Base-by-base conservation (phyloP, 2,329 filamentous ascomycete genomes). In the Diplodia seriata region DNA sequence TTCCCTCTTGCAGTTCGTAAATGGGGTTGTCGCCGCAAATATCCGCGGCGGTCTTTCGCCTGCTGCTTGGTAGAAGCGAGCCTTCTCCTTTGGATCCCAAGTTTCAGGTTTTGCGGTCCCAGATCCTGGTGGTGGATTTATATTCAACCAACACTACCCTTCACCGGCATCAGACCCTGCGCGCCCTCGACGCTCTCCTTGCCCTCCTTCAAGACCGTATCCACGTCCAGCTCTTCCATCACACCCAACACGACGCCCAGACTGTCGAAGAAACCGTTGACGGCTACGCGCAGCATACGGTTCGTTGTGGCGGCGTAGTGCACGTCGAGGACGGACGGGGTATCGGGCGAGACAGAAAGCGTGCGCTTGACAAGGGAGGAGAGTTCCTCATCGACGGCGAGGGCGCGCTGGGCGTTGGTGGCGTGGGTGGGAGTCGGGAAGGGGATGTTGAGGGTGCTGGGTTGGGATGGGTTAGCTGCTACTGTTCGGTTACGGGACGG, bases 231-330 rank as follows among this genome's bases (percentile, higher is more conserved):
- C 77, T 96, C 91, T 78, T 92, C 89, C 91, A 97, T 97, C 18
- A 97, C 91, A 66, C 93, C 91, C 51, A 97, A 79, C 1, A 97
- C 90, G 5, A 97, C 88, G 64, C 89, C 88, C 67, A 97, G 79
- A 73, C 91, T 96, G 74, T 98, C 94, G 85, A 98, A 93, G 79
- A 97, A 97, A 11, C 93, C 93, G 81, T 98, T 98, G 68, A 97
- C 94, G 3, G 94, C 92, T 2, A 99, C 95, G 54, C 95, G 90
- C 68, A 99, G 85, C 94, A 98, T 98, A 72, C 95, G 90, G 77
- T 97, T 97, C 23, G 95, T 98, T 0, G 93, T 93, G 1, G 95
- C 95, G 66, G 85, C 86, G 81, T 98, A 98, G 69, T 90, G 86
- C 11, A 92, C 90, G 69, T 86, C 84, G 59, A 98, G 83, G 7